Evolutionary conservation across 768 basidiomycete genomes (phyloP).

Genomic region (Russula abietina): DNA sequence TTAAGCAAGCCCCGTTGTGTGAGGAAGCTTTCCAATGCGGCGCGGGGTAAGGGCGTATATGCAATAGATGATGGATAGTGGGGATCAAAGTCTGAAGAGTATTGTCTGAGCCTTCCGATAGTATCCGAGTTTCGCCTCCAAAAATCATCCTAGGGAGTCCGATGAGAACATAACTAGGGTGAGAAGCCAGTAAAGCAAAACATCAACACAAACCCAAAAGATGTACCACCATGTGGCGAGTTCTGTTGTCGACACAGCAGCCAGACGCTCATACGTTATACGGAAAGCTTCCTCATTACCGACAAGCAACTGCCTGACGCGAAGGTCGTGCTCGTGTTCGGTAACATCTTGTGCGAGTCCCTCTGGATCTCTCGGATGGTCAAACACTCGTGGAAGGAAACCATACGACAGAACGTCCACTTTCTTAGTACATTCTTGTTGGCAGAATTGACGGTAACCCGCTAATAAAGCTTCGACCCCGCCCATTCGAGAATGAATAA

Average conservation of each 20-base stretch:
- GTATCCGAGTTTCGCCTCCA: constrained; percentile 66
- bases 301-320: constrained; percentile 48
- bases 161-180: not conserved
- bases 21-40: constrained; percentile 60
- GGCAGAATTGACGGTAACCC: constrained; percentile 47
- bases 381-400: constrained; percentile 57
- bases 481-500: constrained; percentile 41
- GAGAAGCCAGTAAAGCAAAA: not conserved
- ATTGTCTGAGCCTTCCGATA: constrained; percentile 42
- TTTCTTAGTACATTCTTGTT: constrained; percentile 49
- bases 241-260: constrained; percentile 43
- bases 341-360: constrained; percentile 42
- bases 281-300: constrained; percentile 42
- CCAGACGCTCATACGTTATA: constrained; percentile 49
- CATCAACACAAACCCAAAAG: constrained; percentile 55
- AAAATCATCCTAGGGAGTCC: constrained; percentile 52
- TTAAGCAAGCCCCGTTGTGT: constrained; percentile 53
- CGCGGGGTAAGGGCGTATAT: constrained; percentile 59
- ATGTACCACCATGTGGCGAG: constrained; percentile 72
- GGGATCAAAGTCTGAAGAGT: constrained; percentile 62
- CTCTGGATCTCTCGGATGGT: constrained; percentile 43
- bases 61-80: constrained; percentile 68
- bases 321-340: constrained; percentile 46
- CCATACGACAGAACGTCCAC: constrained; percentile 49
- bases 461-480: constrained; percentile 43